phyloP scores from a whole-genome alignment of 2,329 filamentous ascomycete species.

The Diaporthe vaccinii region DNA sequence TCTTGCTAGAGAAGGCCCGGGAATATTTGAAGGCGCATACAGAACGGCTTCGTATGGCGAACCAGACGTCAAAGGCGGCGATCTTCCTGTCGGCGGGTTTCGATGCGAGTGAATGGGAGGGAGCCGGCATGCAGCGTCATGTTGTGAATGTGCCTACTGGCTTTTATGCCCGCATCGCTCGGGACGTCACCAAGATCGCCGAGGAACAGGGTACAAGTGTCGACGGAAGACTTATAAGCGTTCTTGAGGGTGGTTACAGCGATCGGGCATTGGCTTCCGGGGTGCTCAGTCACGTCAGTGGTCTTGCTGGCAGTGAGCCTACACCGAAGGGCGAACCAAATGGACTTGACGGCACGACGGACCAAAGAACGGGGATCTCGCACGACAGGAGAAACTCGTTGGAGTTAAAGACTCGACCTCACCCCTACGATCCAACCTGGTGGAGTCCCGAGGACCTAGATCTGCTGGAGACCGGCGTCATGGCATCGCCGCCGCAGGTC shows the following conservation, averaged over 20 bases:
- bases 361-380: constrained; percentile 61
- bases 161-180: constrained; percentile 92
- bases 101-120: constrained; percentile 96
- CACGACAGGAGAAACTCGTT: constrained; percentile 50
- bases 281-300: constrained; percentile 89
- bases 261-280: constrained; percentile 91
- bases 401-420: constrained; percentile 49
- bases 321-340: constrained; percentile 55
- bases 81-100: constrained; percentile 98
- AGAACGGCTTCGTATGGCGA: constrained; percentile 69
- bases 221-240: constrained; percentile 89
- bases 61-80: constrained; percentile 80
- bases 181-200: constrained; percentile 86
- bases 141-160: constrained; percentile 96
- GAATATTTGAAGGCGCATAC: constrained; percentile 82
- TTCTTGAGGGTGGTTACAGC: constrained; percentile 96
- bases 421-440: constrained; percentile 77
- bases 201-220: constrained; percentile 82
- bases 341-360: constrained; percentile 72
- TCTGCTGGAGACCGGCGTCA: constrained; percentile 74
- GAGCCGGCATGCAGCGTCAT: constrained; percentile 93
- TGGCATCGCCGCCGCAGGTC: constrained; percentile 62
- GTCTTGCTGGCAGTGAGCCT: constrained; percentile 74
- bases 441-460: constrained; percentile 78
- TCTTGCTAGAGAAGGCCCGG: constrained; percentile 85